Percentiles rank a stretch among this genome's conserved stretches.
These are phyloP conservation scores for Oxalis stricta DNA, from an alignment of 441 rosid genomes.

Conservation along the genomic window DNA sequence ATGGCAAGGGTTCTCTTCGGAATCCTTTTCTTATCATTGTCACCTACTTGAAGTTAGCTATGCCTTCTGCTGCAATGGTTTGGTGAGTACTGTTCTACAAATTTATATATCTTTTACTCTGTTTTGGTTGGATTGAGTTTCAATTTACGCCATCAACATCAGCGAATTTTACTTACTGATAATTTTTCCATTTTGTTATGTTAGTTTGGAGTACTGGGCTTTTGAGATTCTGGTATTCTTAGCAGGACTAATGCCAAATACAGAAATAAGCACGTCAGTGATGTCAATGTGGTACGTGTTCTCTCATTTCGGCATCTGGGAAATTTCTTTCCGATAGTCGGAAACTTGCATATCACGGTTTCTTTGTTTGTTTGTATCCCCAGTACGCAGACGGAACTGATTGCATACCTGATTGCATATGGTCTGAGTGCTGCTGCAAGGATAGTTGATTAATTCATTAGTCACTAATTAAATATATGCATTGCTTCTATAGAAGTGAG, in stretches of 20 bases:
- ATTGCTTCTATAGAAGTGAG: too few relatives aligned
- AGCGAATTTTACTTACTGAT: too few relatives aligned
- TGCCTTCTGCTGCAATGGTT: constrained; percentile 79
- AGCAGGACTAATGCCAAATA: constrained; percentile 58
- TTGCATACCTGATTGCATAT: constrained; percentile 41
- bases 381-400: constrained; percentile 46
- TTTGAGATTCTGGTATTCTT: constrained; percentile 55
- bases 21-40: constrained; percentile 26
- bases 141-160: too few relatives aligned
- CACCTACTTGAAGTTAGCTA: constrained; percentile 33
- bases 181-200: not conserved
- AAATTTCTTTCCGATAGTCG: not conserved
- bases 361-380: not conserved
- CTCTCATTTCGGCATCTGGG: not conserved
- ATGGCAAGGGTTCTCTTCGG: constrained; percentile 46
- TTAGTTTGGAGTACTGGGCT: constrained; percentile 74
- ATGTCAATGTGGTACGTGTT: constrained; percentile 59
- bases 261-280: constrained; percentile 43
- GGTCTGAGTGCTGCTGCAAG: constrained; percentile 69
- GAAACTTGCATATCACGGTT: not conserved
- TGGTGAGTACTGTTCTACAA: constrained; percentile 42
- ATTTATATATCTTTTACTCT: not conserved
- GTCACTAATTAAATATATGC: too few relatives aligned
- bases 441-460: too few relatives aligned
- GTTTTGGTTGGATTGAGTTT: not conserved